Base-by-base conservation (phyloP, 257 asterid genomes). In the Solanum habrochaites region DNA sequence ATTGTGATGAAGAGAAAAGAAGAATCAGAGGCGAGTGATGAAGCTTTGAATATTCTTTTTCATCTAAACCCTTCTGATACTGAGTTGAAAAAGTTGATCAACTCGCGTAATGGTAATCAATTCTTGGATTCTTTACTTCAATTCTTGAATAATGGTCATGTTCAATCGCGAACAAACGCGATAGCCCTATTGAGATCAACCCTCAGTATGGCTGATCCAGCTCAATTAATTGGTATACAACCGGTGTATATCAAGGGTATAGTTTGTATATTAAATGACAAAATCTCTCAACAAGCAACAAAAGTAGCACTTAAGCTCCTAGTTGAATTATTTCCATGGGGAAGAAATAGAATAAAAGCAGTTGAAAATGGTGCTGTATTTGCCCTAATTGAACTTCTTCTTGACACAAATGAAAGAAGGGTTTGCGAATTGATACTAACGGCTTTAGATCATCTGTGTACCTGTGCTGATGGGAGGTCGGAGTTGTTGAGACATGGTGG, bases 381-480 rank as follows among this genome's bases (percentile, higher is more conserved):
- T 20, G 88, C 89, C 21, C 88, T 95, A 60, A 64, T 94, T 16
- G 96, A 95, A 84, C 56, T 90, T 31, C 96, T 95, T 25, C 85
- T 93, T 0, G 96, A 90, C n/a, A 77, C 70, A 9, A n/a, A 83
- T 0, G 98, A 94, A 4, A 89, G 89, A 27, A 88, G 97, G 88
- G 21, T 29, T 2, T 90, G 90, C 7, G 98, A 96, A 87, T 90
- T 94, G 11, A 85, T 73, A 2, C 69, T 96, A 21, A 60, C 90
- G 8, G 88, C 88, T 21, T 66, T 96, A 89, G 96, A 96, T 78
- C 97, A 91, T 88, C 91, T 96, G 1, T 96, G 98, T 85, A 58
- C 93, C 18, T 92, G 98, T 73, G 98, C 98, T 1, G 98, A 94
- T 56, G 98, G 98, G 11, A 91, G 98, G 4, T 95, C 98, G 0